Percentiles rank a stretch among this genome's conserved stretches.
These are phyloP conservation scores for Thelephora terrestris DNA, from an alignment of 1,284 basidiomycete species.

Conservation along the genomic window DNA sequence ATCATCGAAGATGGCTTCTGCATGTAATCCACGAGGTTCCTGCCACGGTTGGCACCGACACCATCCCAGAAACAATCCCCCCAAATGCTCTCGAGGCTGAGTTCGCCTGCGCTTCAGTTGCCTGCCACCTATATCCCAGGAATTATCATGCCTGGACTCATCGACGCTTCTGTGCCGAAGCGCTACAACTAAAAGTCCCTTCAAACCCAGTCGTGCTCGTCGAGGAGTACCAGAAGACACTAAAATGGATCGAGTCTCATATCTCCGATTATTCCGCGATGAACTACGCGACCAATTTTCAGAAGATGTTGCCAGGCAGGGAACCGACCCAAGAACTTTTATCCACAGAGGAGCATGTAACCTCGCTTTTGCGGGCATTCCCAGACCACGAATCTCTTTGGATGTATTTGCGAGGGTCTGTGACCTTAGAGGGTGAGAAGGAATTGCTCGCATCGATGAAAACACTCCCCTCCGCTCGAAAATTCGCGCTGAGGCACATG, in stretches of 20 bases:
- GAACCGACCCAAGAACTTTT: neutral
- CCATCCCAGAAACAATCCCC: slow-evolving; percentile 14
- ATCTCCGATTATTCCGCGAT: slow-evolving; percentile 56
- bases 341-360: slow-evolving; percentile 26
- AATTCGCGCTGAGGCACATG: no score
- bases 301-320: slow-evolving; percentile 11
- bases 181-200: slow-evolving; percentile 9
- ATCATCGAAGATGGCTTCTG: slow-evolving; percentile 57
- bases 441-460: no score
- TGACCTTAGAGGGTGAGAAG: slow-evolving; percentile 1
- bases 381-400: slow-evolving; percentile 51
- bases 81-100: slow-evolving; percentile 30
- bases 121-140: slow-evolving; percentile 50
- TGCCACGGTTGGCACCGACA: slow-evolving; percentile 3
- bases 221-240: slow-evolving; percentile 27
- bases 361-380: slow-evolving; percentile 35
- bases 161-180: slow-evolving; percentile 35
- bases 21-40: slow-evolving; percentile 9
- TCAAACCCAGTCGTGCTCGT: slow-evolving; percentile 15
- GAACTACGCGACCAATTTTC: slow-evolving; percentile 36
- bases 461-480: no score
- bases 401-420: slow-evolving; percentile 39
- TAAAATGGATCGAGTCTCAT: slow-evolving; percentile 46
- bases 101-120: slow-evolving; percentile 31
- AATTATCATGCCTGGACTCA: slow-evolving; percentile 64